These are phyloP conservation scores for Mortierella sp. DNA, from an alignment of 371 early-diverging fungal species.

Conservation along the genomic window DNA sequence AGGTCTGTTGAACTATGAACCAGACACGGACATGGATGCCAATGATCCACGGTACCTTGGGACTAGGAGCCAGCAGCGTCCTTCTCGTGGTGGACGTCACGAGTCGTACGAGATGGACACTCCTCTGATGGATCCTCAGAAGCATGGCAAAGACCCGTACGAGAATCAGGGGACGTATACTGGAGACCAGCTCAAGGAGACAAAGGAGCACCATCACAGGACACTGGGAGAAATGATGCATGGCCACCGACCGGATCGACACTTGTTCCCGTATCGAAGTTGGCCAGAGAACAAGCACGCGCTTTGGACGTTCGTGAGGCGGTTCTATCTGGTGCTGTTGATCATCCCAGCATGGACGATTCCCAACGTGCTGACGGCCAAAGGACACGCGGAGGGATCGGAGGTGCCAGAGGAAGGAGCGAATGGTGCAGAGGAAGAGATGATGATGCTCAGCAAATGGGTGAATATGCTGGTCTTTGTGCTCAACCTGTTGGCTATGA, in stretches of 20 bases:
- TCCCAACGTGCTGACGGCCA: slow-evolving; percentile 17
- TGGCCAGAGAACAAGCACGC: slow-evolving; percentile 23
- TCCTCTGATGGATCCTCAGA: not conserved
- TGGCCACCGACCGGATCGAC: slow-evolving; percentile 25
- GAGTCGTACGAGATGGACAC: slow-evolving; percentile 1
- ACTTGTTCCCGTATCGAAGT: slow-evolving; percentile 32
- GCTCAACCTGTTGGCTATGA: slow-evolving; percentile 43
- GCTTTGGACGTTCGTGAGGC: slow-evolving; percentile 18
- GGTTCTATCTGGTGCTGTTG: slow-evolving; percentile 31
- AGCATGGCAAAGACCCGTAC: not conserved
- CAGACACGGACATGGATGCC: not conserved
- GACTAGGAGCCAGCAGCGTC: too few relatives aligned
- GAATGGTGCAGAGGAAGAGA: slow-evolving; percentile 7
- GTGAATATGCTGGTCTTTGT: slow-evolving; percentile 22
- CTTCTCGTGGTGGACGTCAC: not conserved
- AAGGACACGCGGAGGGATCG: not conserved
- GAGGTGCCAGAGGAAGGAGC: slow-evolving; percentile 3
- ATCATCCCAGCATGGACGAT: slow-evolving; percentile 34
- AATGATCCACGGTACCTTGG: not conserved
- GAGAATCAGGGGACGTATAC: not conserved
- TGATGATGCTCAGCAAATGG: slow-evolving; percentile 15
- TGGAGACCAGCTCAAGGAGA: not conserved
- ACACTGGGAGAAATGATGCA: slow-evolving; percentile 9
- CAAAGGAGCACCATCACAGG: not conserved
- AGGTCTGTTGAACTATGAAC: slow-evolving; percentile 2